Conservation (phyloP, 1,284 basidiomycete species). For the Trichosporon sp. region DNA sequence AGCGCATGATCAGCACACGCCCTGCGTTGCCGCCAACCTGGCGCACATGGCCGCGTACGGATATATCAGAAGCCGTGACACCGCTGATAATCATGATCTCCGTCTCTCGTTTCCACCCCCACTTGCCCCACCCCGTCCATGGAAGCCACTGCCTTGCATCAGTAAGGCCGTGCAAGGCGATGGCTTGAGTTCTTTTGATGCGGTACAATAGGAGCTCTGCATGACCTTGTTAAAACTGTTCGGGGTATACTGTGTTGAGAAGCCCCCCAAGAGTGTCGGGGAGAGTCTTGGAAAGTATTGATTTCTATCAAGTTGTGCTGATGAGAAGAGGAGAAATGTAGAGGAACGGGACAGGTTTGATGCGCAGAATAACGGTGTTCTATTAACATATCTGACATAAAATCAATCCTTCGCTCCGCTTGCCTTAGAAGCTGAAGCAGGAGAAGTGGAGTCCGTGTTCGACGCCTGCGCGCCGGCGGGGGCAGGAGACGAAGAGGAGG, state of each 20-base stretch:
- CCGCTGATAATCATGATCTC: too few relatives aligned
- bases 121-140: too few relatives aligned
- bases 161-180: too few relatives aligned
- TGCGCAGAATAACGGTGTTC: background rate
- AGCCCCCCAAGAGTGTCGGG: background rate
- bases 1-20: background rate
- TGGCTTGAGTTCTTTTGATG: background rate
- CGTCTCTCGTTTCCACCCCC: too few relatives aligned
- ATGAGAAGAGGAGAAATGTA: background rate
- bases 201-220: slow-evolving; percentile 2
- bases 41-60: too few relatives aligned
- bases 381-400: background rate
- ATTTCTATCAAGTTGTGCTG: slow-evolving; percentile 1
- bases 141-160: too few relatives aligned
- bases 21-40: background rate
- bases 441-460: background rate
- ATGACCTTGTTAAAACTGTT: slow-evolving; percentile 3
- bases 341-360: background rate
- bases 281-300: background rate
- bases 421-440: background rate
- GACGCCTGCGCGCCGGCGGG: background rate
- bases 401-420: slow-evolving; percentile 1
- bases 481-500: slow-evolving; percentile 32
- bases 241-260: background rate
- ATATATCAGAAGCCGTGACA: too few relatives aligned